Conservation (phyloP, 305 asterid species). For the Fraxinus platypoda region DNA sequence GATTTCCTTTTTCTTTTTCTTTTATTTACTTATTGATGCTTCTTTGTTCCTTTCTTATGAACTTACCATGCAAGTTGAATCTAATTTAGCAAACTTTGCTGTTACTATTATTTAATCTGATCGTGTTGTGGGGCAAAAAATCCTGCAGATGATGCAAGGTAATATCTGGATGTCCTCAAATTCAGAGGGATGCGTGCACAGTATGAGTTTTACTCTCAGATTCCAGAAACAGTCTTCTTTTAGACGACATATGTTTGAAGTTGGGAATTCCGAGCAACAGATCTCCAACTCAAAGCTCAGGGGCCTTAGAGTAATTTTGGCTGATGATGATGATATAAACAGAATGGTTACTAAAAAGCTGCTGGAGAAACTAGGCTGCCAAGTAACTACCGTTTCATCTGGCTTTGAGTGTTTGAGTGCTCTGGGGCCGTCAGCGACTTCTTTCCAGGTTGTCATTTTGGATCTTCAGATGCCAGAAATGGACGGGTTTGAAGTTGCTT, state of each 20-base stretch:
- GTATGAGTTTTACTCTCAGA: constrained; percentile 75
- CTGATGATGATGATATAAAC: constrained; percentile 72
- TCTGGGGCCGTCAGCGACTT: constrained; percentile 47
- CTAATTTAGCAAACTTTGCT: background rate
- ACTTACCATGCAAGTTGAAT: background rate
- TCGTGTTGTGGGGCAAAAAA: background rate
- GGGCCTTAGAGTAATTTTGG: constrained; percentile 71
- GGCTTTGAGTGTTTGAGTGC: constrained; percentile 75
- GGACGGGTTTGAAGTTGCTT: constrained; percentile 75
- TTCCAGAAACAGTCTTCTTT: constrained; percentile 44
- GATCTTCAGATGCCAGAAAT: constrained; percentile 81
- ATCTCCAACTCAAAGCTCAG: constrained; percentile 56
- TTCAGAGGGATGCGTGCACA: constrained; percentile 60
- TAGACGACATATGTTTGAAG: constrained; percentile 10
- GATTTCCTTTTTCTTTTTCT: background rate
- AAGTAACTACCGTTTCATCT: constrained; percentile 63
- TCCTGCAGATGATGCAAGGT: constrained; percentile 93
- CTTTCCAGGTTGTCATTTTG: constrained; percentile 59
- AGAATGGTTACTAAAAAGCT: constrained; percentile 70
- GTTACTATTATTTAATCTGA: background rate
- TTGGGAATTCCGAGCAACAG: constrained; percentile 45
- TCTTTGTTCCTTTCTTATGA: background rate
- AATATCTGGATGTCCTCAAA: constrained; percentile 64
- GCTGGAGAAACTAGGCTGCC: constrained; percentile 85
- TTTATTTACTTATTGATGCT: background rate